Evolutionary conservation across 164 flowering plant genomes (phyloP), one percentile per base, ranked within the genome.

Genomic region (Magnolia officinalis): DNA sequence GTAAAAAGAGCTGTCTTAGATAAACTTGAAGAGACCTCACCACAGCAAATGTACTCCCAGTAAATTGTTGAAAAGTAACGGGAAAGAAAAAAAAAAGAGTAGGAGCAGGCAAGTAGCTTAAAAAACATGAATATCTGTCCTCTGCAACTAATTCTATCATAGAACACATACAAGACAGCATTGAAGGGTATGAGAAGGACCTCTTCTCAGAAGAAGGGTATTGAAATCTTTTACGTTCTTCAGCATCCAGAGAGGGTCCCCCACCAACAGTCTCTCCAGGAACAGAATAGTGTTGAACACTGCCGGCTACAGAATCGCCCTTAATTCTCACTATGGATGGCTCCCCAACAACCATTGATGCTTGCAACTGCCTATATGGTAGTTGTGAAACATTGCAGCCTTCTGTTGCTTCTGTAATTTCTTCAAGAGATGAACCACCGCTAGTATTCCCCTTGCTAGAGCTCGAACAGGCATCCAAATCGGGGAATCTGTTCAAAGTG

Each of bases 361-460:
- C 21, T 50, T 55, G 63, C 16, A 23, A 55, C 5, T 19, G 55
- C 1, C 2, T 2, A 5, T 63, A 26, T 63, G 21, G 29, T 9
- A 51, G 14, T 75, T 75, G 71, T 50, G 71, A 10, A 75, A 18
- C 10, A 26, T 50, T 23, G 63, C 63, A 26, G 71, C 50, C 67
- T 67, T 75, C 71, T 51, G 8, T 51, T 50, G 64, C 31, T 21
- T 49, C 6, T 23, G 18, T 51, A 20, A 19, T 50, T 66, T 75
- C 63, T 31, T 74, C 70, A 50, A 64, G 29, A 29, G 52, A 5
- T 4, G 61, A 9, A 65, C 2, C 63, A 65, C 10, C 13, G 11
- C 45, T 74, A 37, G 23, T 58, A 24, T 74, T 74, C 58, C 67
- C 67, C 58, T 52, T 52, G 71, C 49, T 50, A 66, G 63, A 50